Base-by-base conservation (phyloP, 176 grass and related monocot species). In the Lolium rigidum region DNA sequence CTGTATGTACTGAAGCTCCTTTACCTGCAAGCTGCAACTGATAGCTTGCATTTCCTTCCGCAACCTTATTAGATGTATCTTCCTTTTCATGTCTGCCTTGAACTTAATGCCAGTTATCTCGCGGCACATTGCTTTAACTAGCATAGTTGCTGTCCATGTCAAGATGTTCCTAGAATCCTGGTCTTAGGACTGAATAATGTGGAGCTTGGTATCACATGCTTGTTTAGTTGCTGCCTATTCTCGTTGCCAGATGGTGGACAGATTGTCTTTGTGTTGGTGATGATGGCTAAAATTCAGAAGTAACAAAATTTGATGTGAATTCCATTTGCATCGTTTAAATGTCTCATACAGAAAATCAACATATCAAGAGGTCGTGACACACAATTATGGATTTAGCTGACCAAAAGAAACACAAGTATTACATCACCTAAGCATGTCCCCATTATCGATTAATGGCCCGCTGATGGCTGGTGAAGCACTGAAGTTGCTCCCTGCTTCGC, bases 391-490 rank as follows among this genome's bases (percentile, higher is more conserved):
- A 60, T 47, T 47, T 16, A 31, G 44, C 57, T 35, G 4, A 80
- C 56, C 31, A 86, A 67, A 63, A 37, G 24, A 56, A 18, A 46
- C 38, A 80, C 7, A 76, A n/a, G 20, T 12, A 51, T 50, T 62
- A 65, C 25, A 81, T 96, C 88, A 99, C 88, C 90, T 91, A 61
- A 91, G 94, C 88, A 93, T 88, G 86, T 97, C 90, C 22, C 91
- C 83, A 63, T 90, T 62, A 68, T 94, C 80, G 11, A 91, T 51
- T 52, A 84, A 78, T 12, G 79, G 90, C 5, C 92, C 90, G 56
- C 86, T 91, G 82, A 87, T 75, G 9, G 77, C 86, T 11, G 94
- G 90, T 0, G 97, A 99, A 24, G 90, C 88, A 20, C 88, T 90
- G 83, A 97, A 94, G 74, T 84, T 91, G 67, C 79, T 86, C 0